Evolutionary conservation across 1,284 basidiomycete genomes (phyloP).

Genomic region (Irpex sp.): DNA sequence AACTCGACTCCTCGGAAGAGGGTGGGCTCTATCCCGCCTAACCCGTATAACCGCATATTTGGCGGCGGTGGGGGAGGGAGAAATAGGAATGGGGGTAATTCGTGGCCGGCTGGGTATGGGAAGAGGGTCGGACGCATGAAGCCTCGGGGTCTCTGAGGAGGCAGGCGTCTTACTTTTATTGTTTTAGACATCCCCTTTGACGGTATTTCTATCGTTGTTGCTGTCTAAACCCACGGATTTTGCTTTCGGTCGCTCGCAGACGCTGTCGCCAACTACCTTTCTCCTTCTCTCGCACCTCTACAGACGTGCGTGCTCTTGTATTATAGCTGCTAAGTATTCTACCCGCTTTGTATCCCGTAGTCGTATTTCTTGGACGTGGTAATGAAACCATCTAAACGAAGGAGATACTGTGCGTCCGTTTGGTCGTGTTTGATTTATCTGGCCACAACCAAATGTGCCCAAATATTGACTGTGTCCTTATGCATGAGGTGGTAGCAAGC

Average conservation of each 20-base stretch:
- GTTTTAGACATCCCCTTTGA: too few species aligned
- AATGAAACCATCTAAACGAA: neutral
- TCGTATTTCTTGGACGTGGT: neutral
- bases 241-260: too few species aligned
- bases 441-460: too few species aligned
- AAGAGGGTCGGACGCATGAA: neutral
- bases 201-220: too few species aligned
- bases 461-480: too few species aligned
- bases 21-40: neutral
- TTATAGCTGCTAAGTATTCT: neutral
- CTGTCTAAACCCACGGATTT: too few species aligned
- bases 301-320: neutral
- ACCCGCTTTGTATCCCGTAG: neutral
- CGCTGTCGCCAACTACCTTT: too few species aligned
- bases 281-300: too few species aligned
- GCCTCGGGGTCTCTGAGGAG: neutral
- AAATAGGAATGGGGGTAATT: neutral
- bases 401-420: too few species aligned
- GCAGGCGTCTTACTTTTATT: too few species aligned
- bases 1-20: neutral
- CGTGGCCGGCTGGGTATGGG: neutral
- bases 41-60: conserved; percentile 3
- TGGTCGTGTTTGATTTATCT: too few species aligned
- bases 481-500: too few species aligned
- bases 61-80: neutral